Evolutionary conservation across 2,329 filamentous ascomycete genomes (phyloP), one percentile per base, ranked within the genome.

Genomic region (Fusarium armeniacum): DNA sequence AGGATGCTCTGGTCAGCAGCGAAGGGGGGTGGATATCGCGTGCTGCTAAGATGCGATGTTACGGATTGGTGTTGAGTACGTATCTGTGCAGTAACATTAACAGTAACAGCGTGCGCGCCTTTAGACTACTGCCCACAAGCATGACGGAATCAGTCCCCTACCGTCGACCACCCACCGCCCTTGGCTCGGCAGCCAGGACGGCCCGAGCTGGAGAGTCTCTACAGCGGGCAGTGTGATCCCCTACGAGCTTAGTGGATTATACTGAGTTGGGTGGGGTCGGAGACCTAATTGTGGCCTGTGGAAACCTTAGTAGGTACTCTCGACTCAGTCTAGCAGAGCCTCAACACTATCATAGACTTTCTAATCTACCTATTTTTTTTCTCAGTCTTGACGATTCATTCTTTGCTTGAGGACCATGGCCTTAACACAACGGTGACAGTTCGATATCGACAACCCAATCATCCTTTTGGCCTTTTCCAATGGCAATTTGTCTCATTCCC

Each of bases 151-250:
- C 67, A 66, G 32, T 36, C 44, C 49, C 49, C 61, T 26, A 51
- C 47, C 33, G 43, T 33, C 53, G 38, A 61, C 63, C 58, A 60
- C 59, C 65, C 62, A 61, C 61, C 57, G 62, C 59, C 65, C 62
- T 72, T 52, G 46, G 58, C 53, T 74, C 73, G 73, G 73, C 61
- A 60, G 53, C 47, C 60, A 72, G 70, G 73, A 75, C 73, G 73
- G 73, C 70, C 73, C 73, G 73, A 73, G 61, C 52, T 58, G 41
- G 60, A 43, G 26, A 40, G 41, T 56, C 47, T 59, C 45, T 71
- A 65, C 67, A 70, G 67, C 32, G 56, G 32, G 67, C 32, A 60
- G 32, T 28, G 43, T 30, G 10, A n/a, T 33, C 45, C 68, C 51
- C 53, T 71, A 38, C 20, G 36, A 67, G 44, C 24, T 56, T 70